Evolutionary conservation across 2,329 filamentous ascomycete species (phyloP).

Genomic region (Alternaria gaisen): DNA sequence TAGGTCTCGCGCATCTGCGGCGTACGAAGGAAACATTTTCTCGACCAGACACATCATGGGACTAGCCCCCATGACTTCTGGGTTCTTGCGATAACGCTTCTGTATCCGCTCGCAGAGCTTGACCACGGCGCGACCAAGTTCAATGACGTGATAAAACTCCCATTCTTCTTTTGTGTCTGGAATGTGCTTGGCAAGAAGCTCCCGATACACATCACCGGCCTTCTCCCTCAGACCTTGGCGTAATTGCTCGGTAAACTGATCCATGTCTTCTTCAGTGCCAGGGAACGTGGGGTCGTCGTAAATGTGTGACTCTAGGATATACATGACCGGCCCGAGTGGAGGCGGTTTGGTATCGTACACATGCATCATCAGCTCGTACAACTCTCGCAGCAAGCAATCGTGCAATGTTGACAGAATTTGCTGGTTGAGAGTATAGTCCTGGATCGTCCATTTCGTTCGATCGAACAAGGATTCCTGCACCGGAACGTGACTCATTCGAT

Average conservation of each 20-base stretch:
- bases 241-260: constrained; percentile 76
- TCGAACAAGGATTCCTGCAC: constrained; percentile 55
- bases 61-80: constrained; percentile 82
- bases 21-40: constrained; percentile 87
- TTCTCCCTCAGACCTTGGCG: constrained; percentile 76
- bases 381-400: constrained; percentile 82
- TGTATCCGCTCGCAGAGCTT: constrained; percentile 87
- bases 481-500: constrained; percentile 59
- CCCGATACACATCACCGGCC: constrained; percentile 81
- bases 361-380: constrained; percentile 86
- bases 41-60: constrained; percentile 77
- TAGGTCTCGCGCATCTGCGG: constrained; percentile 86
- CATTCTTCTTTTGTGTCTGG: constrained; percentile 82
- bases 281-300: constrained; percentile 79
- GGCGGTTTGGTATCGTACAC: constrained; percentile 91
- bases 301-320: constrained; percentile 82
- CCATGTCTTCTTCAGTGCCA: constrained; percentile 72
- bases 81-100: constrained; percentile 89
- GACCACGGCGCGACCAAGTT: constrained; percentile 85
- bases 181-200: constrained; percentile 80
- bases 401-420: constrained; percentile 78
- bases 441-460: constrained; percentile 60
- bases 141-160: constrained; percentile 90
- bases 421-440: constrained; percentile 69
- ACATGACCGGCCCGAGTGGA: constrained; percentile 80